Percentiles rank a stretch among this genome's conserved stretches.
Conservation (phyloP, 306 rosid genomes). For the Amphicarpaea edgeworthii region DNA sequence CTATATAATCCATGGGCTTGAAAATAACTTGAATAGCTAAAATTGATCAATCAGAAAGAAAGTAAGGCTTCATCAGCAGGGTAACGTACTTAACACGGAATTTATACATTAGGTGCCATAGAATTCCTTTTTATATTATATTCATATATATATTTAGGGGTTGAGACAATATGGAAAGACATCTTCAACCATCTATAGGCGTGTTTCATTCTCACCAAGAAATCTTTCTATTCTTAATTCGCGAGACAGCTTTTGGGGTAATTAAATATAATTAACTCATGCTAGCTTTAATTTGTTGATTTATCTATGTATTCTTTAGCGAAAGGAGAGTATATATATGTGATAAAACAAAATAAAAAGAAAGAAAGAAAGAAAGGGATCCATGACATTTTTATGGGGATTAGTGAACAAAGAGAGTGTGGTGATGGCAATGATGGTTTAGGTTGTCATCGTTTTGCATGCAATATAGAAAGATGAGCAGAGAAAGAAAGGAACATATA, state of each 20-base stretch:
- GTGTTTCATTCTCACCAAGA: conserved; percentile 37
- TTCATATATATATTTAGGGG: conserved; percentile 30
- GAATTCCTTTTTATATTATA: conserved; percentile 42
- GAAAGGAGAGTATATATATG: conserved; percentile 34
- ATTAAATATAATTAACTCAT: conserved; percentile 21
- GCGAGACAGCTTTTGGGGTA: conserved; percentile 45
- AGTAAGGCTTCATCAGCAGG: neutral
- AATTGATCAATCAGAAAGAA: neutral
- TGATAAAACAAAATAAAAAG: conserved; percentile 34
- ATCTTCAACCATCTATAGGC: conserved; percentile 3
- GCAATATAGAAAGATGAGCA: conserved; percentile 54
- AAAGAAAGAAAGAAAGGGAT: conserved; percentile 43
- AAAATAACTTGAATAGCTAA: neutral
- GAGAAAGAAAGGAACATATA: conserved; percentile 47
- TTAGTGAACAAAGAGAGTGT: conserved; percentile 67
- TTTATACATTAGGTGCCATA: conserved; percentile 39
- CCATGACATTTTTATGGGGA: conserved; percentile 68
- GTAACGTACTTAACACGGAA: neutral
- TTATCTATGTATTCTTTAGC: conserved; percentile 40
- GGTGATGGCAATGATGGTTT: conserved; percentile 74
- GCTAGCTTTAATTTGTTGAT: conserved; percentile 13
- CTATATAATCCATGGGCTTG: neutral
- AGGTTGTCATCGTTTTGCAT: conserved; percentile 73
- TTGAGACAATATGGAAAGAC: conserved; percentile 48
- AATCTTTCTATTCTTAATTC: conserved; percentile 39